Conservation (phyloP, 257 asterid genomes). For the Forsythia viridissima region DNA sequence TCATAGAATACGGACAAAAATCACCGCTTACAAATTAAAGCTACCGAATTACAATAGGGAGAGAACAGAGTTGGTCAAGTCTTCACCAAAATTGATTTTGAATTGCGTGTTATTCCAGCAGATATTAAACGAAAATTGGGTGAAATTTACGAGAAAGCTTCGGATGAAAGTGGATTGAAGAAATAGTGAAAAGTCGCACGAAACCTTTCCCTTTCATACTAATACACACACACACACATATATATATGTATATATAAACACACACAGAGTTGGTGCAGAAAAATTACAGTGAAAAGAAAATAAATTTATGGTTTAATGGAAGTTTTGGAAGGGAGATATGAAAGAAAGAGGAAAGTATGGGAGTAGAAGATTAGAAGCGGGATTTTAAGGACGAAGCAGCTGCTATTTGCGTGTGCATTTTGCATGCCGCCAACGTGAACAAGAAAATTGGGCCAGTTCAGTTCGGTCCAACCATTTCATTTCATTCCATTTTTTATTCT, state of each 20-base stretch:
- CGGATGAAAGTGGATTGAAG: not conserved
- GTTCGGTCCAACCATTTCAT: not conserved
- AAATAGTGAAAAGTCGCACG: not conserved
- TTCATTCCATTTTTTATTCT: not conserved
- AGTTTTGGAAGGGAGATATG: not conserved
- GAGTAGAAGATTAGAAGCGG: not conserved
- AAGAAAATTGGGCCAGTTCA: not conserved
- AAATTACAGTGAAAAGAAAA: not conserved
- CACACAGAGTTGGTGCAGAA: not conserved
- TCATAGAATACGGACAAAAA: not conserved
- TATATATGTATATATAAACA: not conserved
- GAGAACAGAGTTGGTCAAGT: not conserved
- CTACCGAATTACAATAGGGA: not conserved
- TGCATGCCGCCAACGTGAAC: conserved; percentile 19
- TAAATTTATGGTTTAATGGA: not conserved
- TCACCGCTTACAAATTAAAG: not conserved
- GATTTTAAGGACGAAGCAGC: not conserved
- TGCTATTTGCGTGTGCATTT: conserved; percentile 2
- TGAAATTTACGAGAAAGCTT: not conserved
- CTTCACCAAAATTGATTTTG: not conserved
- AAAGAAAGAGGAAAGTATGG: not conserved
- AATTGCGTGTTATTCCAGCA: not conserved
- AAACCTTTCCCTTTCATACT: not conserved
- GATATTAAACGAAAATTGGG: not conserved
- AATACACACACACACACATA: not conserved